Evolutionary conservation across 768 basidiomycete genomes (phyloP).

Genomic region (Multifurca ochricompacta): DNA sequence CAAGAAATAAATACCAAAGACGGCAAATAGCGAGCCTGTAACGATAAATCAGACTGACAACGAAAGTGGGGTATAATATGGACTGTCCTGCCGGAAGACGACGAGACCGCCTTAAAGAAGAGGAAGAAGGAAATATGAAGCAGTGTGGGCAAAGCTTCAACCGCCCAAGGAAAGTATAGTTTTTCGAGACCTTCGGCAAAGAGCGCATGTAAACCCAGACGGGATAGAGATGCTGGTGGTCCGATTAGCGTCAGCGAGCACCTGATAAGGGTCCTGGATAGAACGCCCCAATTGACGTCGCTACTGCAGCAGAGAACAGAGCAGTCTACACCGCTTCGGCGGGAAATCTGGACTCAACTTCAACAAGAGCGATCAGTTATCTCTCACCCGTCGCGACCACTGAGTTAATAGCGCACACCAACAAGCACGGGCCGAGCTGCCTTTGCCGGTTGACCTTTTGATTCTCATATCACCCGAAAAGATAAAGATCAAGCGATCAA

Average conservation of each 20-base stretch:
- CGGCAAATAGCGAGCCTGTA: background rate
- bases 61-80: conserved; percentile 9
- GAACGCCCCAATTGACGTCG: background rate
- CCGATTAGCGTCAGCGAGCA: background rate
- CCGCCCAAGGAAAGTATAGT: background rate
- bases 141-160: background rate
- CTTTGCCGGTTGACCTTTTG: too few species aligned
- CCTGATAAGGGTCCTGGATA: conserved; percentile 5
- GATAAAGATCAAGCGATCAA: too few species aligned
- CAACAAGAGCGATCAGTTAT: too few species aligned
- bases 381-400: too few species aligned
- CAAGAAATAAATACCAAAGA: background rate
- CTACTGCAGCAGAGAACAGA: conserved; percentile 5
- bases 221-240: background rate
- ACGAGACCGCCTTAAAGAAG: conserved; percentile 5
- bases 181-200: conserved; percentile 3
- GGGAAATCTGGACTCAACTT: too few species aligned
- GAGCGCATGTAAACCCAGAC: background rate
- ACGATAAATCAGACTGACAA: background rate
- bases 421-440: too few species aligned
- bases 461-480: too few species aligned
- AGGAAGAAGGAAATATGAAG: conserved; percentile 4
- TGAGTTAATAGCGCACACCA: too few species aligned
- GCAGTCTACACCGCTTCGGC: conserved; percentile 6
- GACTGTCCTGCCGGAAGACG: conserved; percentile 7